Evolutionary conservation across 441 rosid species (phyloP).

Genomic region (Heliophila coronopifolia): DNA sequence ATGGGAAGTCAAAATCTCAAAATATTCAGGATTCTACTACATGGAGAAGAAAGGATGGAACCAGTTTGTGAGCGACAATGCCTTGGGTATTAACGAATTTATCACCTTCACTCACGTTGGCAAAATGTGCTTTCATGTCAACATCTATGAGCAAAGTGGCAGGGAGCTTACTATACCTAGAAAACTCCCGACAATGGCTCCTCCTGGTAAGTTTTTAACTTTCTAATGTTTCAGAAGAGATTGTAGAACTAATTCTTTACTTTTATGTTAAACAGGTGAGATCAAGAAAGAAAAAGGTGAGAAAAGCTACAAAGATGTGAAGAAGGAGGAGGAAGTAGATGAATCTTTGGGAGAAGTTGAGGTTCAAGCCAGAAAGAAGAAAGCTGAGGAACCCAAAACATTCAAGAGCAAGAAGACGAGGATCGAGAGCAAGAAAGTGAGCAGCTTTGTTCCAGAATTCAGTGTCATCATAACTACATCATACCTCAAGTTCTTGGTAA

Average conservation of each 20-base stretch:
- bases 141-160: slow-evolving; percentile 12
- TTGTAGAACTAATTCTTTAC: background rate
- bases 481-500: slow-evolving; percentile 18
- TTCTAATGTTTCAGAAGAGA: background rate
- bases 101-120: slow-evolving; percentile 21
- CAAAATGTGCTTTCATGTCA: slow-evolving; percentile 11
- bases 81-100: slow-evolving; percentile 21
- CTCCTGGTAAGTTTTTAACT: slow-evolving; percentile 6
- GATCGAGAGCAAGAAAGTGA: background rate
- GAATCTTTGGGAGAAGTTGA: background rate
- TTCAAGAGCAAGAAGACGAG: slow-evolving; percentile 5
- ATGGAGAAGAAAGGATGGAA: slow-evolving; percentile 20
- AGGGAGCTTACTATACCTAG: slow-evolving; percentile 6
- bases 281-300: slow-evolving; percentile 7
- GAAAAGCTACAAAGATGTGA: slow-evolving; percentile 2
- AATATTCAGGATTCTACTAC: slow-evolving; percentile 6
- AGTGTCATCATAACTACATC: slow-evolving; percentile 7
- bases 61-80: slow-evolving; percentile 21
- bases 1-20: slow-evolving; percentile 1
- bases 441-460: background rate
- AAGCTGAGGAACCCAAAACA: background rate
- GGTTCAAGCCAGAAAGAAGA: background rate
- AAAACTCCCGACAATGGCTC: background rate
- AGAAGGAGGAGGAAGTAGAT: slow-evolving; percentile 6
- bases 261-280: slow-evolving; percentile 16